A percentile compares a stretch with the other conserved stretches of the same genome.
phyloP scores from a whole-genome alignment of 2,329 filamentous ascomycete species.

The Monosporascus sp. region DNA sequence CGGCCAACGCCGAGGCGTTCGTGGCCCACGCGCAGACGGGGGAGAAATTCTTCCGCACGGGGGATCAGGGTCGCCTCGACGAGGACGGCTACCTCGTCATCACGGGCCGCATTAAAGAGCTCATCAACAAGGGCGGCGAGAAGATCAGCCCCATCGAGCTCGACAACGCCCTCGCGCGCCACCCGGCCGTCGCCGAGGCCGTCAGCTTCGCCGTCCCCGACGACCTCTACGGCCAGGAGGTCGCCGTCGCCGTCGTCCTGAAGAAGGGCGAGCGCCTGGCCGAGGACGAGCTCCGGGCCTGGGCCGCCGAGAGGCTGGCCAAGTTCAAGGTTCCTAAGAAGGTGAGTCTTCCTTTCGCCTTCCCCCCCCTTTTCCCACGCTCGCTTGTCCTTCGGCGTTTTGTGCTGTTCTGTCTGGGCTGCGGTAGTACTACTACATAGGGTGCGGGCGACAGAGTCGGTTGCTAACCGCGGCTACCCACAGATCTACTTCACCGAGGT shows the following conservation, averaged over 20 bases:
- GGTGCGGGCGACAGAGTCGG: too few species aligned
- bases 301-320: constrained; percentile 64
- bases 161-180: constrained; percentile 73
- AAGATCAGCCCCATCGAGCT: constrained; percentile 87
- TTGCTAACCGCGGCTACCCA: background rate
- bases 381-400: background rate
- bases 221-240: constrained; percentile 77
- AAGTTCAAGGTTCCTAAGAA: constrained; percentile 86
- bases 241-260: constrained; percentile 70
- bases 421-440: too few species aligned
- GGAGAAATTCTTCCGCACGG: constrained; percentile 72
- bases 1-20: constrained; percentile 70
- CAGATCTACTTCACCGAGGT: constrained; percentile 74
- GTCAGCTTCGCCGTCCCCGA: constrained; percentile 81
- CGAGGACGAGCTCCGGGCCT: constrained; percentile 59
- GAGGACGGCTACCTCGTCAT: constrained; percentile 78
- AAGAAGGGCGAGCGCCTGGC: constrained; percentile 56
- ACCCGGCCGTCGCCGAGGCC: constrained; percentile 69
- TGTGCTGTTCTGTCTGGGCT: background rate
- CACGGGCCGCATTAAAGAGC: constrained; percentile 87
- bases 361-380: background rate
- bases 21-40: constrained; percentile 45
- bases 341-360: constrained; percentile 38
- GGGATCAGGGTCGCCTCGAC: constrained; percentile 79
- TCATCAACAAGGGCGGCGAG: constrained; percentile 87